Percentiles rank a stretch among this genome's conserved stretches.
These are phyloP conservation scores for Adansonia digitata DNA, from an alignment of 345 rosid genomes.

Conservation along the genomic window DNA sequence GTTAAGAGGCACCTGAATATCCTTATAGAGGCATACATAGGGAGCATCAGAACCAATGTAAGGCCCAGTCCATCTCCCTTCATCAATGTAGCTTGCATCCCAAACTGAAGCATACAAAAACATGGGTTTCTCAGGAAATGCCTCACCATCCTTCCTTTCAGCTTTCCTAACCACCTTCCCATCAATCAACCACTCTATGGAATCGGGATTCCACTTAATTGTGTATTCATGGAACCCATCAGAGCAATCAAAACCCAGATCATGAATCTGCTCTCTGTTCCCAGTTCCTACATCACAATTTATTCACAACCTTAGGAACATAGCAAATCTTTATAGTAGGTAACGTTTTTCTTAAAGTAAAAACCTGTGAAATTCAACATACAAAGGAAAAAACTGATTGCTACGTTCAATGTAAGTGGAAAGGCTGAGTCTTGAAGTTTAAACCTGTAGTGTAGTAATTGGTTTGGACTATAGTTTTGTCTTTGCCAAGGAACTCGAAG, in stretches of 20 bases:
- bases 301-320: not conserved
- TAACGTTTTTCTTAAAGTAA: not conserved
- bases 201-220: conserved; percentile 46
- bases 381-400: not conserved
- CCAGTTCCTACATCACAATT: conserved; percentile 35
- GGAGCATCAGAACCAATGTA: conserved; percentile 46
- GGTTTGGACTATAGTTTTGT: conserved; percentile 43
- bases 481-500: conserved; percentile 63
- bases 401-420: not conserved
- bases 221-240: conserved; percentile 52
- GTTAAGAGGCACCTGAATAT: conserved; percentile 37
- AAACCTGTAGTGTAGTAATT: conserved; percentile 47
- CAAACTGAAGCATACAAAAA: conserved; percentile 53
- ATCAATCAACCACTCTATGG: conserved; percentile 50
- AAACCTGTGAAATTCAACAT: not conserved
- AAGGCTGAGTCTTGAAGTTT: not conserved
- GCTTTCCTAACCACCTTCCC: conserved; percentile 46
- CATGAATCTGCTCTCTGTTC: conserved; percentile 44
- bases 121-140: conserved; percentile 44
- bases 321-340: not conserved
- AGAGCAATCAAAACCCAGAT: conserved; percentile 47
- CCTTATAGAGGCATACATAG: conserved; percentile 48
- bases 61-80: conserved; percentile 46
- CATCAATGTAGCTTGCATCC: conserved; percentile 51
- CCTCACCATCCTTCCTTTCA: conserved; percentile 40